Base-by-base conservation (phyloP, 768 basidiomycete species). In the Cystofilobasidium macerans region DNA sequence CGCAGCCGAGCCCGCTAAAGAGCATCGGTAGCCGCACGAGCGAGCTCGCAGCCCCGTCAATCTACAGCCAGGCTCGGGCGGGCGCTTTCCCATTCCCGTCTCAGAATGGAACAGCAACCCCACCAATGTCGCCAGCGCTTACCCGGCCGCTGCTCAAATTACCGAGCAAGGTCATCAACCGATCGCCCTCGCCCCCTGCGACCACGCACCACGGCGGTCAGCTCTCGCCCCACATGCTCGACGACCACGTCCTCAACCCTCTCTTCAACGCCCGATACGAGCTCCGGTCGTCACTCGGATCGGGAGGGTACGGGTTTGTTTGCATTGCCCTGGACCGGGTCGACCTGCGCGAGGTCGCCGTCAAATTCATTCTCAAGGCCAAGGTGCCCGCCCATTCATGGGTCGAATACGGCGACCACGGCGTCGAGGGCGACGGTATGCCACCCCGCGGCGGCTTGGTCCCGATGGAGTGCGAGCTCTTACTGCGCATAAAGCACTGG, bases 291-390 rank as follows among this genome's bases (percentile, higher is more conserved):
- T 77, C 77, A 53, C 75, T 97, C 30, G 93, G 93, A 47, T 84
- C 85, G 13, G 93, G 93, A 51, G 92, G 92, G 22, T 97, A 92
- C 73, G 92, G 92, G 2, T 95, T 97, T 74, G 93, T 97, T 32
- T 88, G 94, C 82, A 86, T 87, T 3, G 91, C 89, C 13, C 77
- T 79, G 40, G 83, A 88, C 73, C 83, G 82, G 18, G 71, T 69
- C 35, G 80, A 82, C 54, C 80, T 80, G 0, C 75, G 78, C 65
- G 87, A 91, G 73, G 91, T 92, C 61, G 92, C 92, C 0, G 87
- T 95, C 76, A 97, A 97, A 77, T 95, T 97, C 75, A 91, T 97
- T 73, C 83, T 87, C 78, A 92, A 89, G 76, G 81, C 79, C 60
- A 73, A 73, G 69, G 67, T 72, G 26, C 70, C 71, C 11, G 24